These are phyloP conservation scores for Pseudogymnoascus sp. DNA, from an alignment of 2,329 filamentous ascomycete genomes.

Conservation along the genomic window DNA sequence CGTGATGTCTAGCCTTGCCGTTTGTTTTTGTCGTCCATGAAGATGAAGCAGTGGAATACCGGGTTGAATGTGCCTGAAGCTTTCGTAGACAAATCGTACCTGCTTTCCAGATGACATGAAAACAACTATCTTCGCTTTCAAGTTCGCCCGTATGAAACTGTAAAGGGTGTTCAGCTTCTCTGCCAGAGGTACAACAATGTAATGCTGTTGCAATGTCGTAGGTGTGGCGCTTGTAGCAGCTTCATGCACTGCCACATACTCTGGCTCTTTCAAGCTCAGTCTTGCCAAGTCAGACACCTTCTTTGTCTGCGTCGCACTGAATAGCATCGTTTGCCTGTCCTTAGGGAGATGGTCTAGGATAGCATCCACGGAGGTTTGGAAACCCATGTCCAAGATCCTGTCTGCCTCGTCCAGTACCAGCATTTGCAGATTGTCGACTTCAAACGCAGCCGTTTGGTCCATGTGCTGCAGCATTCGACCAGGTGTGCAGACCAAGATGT, in stretches of 20 bases:
- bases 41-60: conserved; percentile 90
- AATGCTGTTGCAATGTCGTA: conserved; percentile 78
- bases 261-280: conserved; percentile 78
- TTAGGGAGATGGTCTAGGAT: conserved; percentile 85
- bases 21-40: conserved; percentile 88
- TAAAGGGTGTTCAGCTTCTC: conserved; percentile 90
- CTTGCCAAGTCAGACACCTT: conserved; percentile 87
- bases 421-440: conserved; percentile 84
- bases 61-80: conserved; percentile 85
- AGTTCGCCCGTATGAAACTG: conserved; percentile 82
- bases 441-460: conserved; percentile 85
- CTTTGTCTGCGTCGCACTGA: conserved; percentile 93
- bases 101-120: conserved; percentile 95
- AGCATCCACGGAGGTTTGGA: conserved; percentile 82
- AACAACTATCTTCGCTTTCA: conserved; percentile 91
- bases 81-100: conserved; percentile 91
- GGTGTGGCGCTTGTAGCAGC: conserved; percentile 73
- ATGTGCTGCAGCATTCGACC: conserved; percentile 93
- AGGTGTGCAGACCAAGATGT: conserved; percentile 91
- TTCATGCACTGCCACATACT: conserved; percentile 93
- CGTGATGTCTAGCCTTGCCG: conserved; percentile 79
- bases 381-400: conserved; percentile 96
- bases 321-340: conserved; percentile 82
- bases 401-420: conserved; percentile 94
- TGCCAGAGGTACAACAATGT: conserved; percentile 73